Evolutionary conservation across 768 basidiomycete species (phyloP), one percentile per base, ranked within the genome.

Genomic region (Sutorius australiensis): DNA sequence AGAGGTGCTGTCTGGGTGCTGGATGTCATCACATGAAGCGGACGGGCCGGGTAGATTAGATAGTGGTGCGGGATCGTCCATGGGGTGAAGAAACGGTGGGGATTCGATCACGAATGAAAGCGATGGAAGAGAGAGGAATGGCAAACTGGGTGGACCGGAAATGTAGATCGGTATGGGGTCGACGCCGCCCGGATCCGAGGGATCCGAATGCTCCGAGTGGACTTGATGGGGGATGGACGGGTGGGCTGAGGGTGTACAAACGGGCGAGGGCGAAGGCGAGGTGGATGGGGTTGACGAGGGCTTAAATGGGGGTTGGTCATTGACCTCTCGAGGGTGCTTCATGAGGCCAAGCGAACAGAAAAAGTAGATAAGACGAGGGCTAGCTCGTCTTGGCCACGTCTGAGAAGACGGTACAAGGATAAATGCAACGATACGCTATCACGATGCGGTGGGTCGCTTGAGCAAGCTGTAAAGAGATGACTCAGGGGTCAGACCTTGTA

Each of bases 261-360:
- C 39, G 19, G 39, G 50, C 21, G 40, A 37, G 32, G 54, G 37
- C 21, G 40, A 37, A 30, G 54, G 37, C 17, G 55, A 56, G 13
- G 28, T 34, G 52, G 32, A 39, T 28, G 32, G 14, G 46, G 45
- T 24, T 17, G 44, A 30, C 21, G 54, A 39, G 34, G 59, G 19
- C 12, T 56, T 60, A 53, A 59, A 59, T 43, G 28, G 34, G 33
- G 39, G 13, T 14, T 44, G 74, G 75, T 78, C 79, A 80, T 83
- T 80, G 77, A 77, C 75, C 67, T 60, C 65, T 60, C 56, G 55
- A 50, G 60, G 62, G 54, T 67, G 68, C 70, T 72, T 70, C 76
- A 77, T 78, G 70, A 57, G 38, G 59, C 40, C 49, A 63, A 61
- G 50, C 9, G 47, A n/a, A 59, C 63, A 32, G 49, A 64, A 60